Evolutionary conservation across 805 yeast species (phyloP).

Genomic region (Jamesozyma jinghongensis): DNA sequence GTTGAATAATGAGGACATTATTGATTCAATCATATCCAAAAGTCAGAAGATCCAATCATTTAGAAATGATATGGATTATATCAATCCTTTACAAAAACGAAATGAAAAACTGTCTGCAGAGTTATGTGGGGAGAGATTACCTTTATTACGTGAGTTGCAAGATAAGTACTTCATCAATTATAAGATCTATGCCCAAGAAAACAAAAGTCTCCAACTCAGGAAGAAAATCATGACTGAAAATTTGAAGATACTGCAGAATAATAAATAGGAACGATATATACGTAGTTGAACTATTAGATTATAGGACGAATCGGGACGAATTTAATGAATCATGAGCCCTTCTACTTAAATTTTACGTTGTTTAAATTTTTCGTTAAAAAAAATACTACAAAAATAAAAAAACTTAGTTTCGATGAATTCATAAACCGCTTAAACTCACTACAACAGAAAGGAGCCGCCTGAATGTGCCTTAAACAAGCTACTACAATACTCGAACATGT

Average conservation of each 20-base stretch:
- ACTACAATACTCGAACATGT: no score
- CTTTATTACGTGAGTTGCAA: slow-evolving; percentile 12
- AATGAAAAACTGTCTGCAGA: slow-evolving; percentile 7
- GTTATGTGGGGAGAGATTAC: slow-evolving; percentile 12
- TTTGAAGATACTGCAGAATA: background rate
- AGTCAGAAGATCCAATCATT: background rate
- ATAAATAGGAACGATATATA: background rate
- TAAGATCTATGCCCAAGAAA: slow-evolving; percentile 15
- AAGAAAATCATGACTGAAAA: background rate
- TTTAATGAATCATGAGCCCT: no score
- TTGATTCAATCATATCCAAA: slow-evolving; percentile 3
- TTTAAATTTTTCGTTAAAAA: background rate
- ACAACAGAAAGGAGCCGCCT: background rate
- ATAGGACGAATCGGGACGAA: no score
- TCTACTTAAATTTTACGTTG: no score
- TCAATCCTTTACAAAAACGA: slow-evolving; percentile 12
- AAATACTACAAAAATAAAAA: no score
- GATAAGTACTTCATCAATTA: slow-evolving; percentile 17
- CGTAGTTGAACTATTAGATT: no score
- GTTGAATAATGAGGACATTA: background rate
- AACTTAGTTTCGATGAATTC: no score
- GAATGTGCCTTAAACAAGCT: no score
- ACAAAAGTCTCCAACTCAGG: slow-evolving; percentile 3
- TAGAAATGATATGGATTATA: slow-evolving; percentile 7
- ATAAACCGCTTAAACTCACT: no score